These are phyloP conservation scores for Citrus australasica DNA, from an alignment of 345 rosid species.

Conservation along the genomic window DNA sequence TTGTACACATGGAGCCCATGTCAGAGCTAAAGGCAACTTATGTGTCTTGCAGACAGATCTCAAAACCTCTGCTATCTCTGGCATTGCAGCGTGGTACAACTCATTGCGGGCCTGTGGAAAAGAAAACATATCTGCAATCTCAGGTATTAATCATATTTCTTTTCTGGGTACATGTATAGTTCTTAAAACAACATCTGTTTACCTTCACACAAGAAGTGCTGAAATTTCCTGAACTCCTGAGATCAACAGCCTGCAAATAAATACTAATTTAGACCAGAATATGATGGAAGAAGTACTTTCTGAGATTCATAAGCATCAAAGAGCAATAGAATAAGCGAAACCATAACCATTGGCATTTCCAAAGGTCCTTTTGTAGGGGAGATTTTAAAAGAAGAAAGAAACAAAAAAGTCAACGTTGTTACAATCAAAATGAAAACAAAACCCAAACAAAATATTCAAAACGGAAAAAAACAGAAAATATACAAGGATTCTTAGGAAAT, in stretches of 20 bases:
- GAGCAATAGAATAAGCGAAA: slow-evolving; percentile 7
- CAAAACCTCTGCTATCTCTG: slow-evolving; percentile 52
- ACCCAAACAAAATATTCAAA: background rate
- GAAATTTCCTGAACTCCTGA: slow-evolving; percentile 62
- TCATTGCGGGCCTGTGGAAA: slow-evolving; percentile 52
- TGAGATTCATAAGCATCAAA: slow-evolving; percentile 13
- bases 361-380: slow-evolving; percentile 22
- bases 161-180: background rate
- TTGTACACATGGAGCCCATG: slow-evolving; percentile 68
- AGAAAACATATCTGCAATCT: slow-evolving; percentile 23
- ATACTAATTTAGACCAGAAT: slow-evolving; percentile 17
- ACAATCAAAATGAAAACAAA: slow-evolving; percentile 9
- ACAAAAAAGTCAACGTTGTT: slow-evolving; percentile 9
- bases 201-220: slow-evolving; percentile 51
- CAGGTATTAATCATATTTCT: slow-evolving; percentile 20
- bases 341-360: slow-evolving; percentile 24
- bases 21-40: slow-evolving; percentile 72
- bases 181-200: slow-evolving; percentile 16
- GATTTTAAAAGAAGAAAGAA: background rate
- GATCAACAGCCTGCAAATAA: slow-evolving; percentile 70
- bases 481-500: background rate
- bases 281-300: slow-evolving; percentile 10
- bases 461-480: background rate
- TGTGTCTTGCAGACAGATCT: slow-evolving; percentile 54
- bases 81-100: slow-evolving; percentile 47